Percentiles rank a stretch among this genome's conserved stretches.
These are phyloP conservation scores for Nakazawaea wyomingensis DNA, from an alignment of 805 yeast species.

Conservation along the genomic window DNA sequence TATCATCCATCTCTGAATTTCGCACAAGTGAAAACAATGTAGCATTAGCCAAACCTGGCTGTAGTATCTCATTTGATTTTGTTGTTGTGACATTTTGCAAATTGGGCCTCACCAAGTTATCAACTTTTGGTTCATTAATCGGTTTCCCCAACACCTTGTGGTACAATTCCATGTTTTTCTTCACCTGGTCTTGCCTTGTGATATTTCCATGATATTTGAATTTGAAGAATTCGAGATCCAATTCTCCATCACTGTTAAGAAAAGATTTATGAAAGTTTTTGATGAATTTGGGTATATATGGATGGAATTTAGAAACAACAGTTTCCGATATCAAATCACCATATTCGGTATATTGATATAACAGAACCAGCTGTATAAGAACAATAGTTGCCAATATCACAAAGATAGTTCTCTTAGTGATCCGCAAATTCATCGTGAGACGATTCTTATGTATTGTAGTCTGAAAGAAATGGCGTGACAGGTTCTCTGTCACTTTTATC, in stretches of 20 bases:
- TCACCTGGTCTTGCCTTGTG: slow-evolving; percentile 27
- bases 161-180: slow-evolving; percentile 33
- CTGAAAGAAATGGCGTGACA: too few relatives aligned
- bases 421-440: background rate
- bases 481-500: too few relatives aligned
- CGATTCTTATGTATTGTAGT: too few relatives aligned
- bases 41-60: slow-evolving; percentile 44
- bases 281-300: slow-evolving; percentile 8
- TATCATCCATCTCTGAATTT: slow-evolving; percentile 44
- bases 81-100: too few relatives aligned
- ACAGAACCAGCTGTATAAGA: background rate
- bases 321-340: slow-evolving; percentile 6
- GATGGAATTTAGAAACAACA: slow-evolving; percentile 7
- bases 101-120: slow-evolving; percentile 26
- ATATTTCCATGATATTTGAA: slow-evolving; percentile 10
- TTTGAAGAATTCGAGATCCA: slow-evolving; percentile 6
- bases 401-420: background rate
- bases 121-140: slow-evolving; percentile 45
- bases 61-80: slow-evolving; percentile 15
- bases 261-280: slow-evolving; percentile 8
- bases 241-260: background rate
- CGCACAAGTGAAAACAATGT: slow-evolving; percentile 62
- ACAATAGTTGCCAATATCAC: background rate
- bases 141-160: slow-evolving; percentile 28
- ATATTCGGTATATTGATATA: background rate